A percentile compares a stretch with the other conserved stretches of the same genome.
Evolutionary conservation across 352 stramenopile species (phyloP).

Genomic region (Elongisporangium anandrum): DNA sequence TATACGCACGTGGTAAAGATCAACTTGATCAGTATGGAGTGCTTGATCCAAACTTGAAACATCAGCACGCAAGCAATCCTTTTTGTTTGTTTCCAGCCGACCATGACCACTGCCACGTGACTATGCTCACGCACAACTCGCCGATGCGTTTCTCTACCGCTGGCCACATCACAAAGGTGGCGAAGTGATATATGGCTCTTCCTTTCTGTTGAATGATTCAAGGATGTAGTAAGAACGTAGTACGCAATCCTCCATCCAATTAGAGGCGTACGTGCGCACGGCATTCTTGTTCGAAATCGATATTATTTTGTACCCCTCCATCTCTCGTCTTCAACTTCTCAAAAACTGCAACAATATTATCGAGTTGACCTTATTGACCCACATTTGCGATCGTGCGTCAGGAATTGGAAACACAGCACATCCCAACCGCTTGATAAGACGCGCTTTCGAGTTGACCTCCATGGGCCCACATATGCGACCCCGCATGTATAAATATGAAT

Average conservation of each 20-base stretch:
- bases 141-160: neutral
- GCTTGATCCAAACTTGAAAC: neutral
- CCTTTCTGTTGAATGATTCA: neutral
- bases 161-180: neutral
- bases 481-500: neutral
- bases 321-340: neutral
- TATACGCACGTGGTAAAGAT: neutral
- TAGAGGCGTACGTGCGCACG: neutral
- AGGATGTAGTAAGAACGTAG: neutral
- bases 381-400: neutral
- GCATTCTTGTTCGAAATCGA: neutral
- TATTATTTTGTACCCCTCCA: neutral
- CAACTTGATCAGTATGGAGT: neutral
- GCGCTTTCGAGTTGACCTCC: neutral
- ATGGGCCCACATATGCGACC: neutral
- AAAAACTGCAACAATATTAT: neutral
- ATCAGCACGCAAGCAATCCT: neutral
- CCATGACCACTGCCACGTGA: neutral
- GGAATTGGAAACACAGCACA: neutral
- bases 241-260: neutral
- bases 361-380: neutral
- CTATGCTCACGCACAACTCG: neutral
- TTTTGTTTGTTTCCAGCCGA: neutral
- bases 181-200: neutral
- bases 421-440: neutral